phyloP scores from a whole-genome alignment of 805 yeast species.

The Kazachstania martiniae region DNA sequence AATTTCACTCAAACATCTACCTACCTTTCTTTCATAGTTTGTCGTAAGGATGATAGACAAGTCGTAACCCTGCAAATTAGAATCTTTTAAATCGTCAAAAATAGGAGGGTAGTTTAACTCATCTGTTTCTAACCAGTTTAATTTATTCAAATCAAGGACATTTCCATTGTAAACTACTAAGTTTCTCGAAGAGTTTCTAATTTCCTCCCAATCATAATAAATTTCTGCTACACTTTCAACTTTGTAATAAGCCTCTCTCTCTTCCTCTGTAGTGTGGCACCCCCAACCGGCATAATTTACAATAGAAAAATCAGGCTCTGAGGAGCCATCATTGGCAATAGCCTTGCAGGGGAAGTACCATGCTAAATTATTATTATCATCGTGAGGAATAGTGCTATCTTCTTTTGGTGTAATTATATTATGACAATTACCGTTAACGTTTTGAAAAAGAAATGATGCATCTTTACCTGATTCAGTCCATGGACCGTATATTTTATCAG shows the following conservation, averaged over 20 bases:
- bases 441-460: slow-evolving; percentile 76
- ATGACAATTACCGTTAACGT: slow-evolving; percentile 85
- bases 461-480: slow-evolving; percentile 80
- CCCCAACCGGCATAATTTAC: slow-evolving; percentile 73
- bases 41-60: slow-evolving; percentile 62
- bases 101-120: slow-evolving; percentile 64
- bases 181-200: slow-evolving; percentile 56
- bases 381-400: slow-evolving; percentile 60
- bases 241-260: slow-evolving; percentile 58
- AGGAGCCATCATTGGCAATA: slow-evolving; percentile 58
- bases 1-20: slow-evolving; percentile 76
- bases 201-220: slow-evolving; percentile 84
- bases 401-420: slow-evolving; percentile 61
- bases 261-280: slow-evolving; percentile 68
- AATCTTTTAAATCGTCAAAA: slow-evolving; percentile 49
- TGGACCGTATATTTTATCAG: slow-evolving; percentile 61
- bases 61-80: slow-evolving; percentile 62
- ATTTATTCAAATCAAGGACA: slow-evolving; percentile 69
- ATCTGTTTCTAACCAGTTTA: slow-evolving; percentile 62
- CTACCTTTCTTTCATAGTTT: slow-evolving; percentile 55
- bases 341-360: slow-evolving; percentile 96
- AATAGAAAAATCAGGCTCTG: slow-evolving; percentile 48
- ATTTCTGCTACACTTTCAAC: slow-evolving; percentile 60
- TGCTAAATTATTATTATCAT: slow-evolving; percentile 53
- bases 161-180: slow-evolving; percentile 83